Evolutionary conservation across 129 eudicot species (phyloP).

Genomic region (Artemisia annua): DNA sequence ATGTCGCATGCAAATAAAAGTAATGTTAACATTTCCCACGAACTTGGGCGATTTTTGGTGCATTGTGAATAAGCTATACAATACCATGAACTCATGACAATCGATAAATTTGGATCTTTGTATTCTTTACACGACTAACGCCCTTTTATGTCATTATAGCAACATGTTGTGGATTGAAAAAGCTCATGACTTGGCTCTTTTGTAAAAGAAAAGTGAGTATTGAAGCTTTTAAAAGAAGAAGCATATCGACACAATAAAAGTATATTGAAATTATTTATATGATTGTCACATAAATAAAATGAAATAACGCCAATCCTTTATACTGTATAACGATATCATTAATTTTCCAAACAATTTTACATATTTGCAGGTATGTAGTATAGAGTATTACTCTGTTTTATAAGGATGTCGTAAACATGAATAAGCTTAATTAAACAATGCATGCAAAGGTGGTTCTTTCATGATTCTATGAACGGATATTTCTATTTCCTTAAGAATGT

Average conservation of each 20-base stretch:
- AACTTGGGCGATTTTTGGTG: slow-evolving; percentile 20
- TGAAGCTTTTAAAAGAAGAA: slow-evolving; percentile 26
- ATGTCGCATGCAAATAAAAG: slow-evolving; percentile 9
- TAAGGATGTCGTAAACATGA: too few relatives aligned
- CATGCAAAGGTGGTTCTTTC: too few relatives aligned
- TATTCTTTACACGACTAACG: slow-evolving; percentile 17
- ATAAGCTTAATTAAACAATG: too few relatives aligned
- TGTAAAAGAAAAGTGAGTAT: slow-evolving; percentile 16
- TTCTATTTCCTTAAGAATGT: too few relatives aligned
- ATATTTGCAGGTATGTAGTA: background rate
- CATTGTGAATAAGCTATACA: slow-evolving; percentile 12
- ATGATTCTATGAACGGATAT: too few relatives aligned
- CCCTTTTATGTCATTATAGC: slow-evolving; percentile 22
- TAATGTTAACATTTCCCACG: slow-evolving; percentile 17
- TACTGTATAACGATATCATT: background rate
- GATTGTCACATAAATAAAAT: background rate
- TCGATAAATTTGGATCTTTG: slow-evolving; percentile 4
- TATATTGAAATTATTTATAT: background rate
- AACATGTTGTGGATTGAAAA: slow-evolving; percentile 21
- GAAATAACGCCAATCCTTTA: background rate
- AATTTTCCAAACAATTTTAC: background rate
- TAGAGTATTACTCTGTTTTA: background rate
- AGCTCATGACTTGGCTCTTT: slow-evolving; percentile 9
- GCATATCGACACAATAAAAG: slow-evolving; percentile 10
- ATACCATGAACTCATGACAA: slow-evolving; percentile 6